Conservation (phyloP, 768 basidiomycete species). For the Hypholoma sublateritium region DNA sequence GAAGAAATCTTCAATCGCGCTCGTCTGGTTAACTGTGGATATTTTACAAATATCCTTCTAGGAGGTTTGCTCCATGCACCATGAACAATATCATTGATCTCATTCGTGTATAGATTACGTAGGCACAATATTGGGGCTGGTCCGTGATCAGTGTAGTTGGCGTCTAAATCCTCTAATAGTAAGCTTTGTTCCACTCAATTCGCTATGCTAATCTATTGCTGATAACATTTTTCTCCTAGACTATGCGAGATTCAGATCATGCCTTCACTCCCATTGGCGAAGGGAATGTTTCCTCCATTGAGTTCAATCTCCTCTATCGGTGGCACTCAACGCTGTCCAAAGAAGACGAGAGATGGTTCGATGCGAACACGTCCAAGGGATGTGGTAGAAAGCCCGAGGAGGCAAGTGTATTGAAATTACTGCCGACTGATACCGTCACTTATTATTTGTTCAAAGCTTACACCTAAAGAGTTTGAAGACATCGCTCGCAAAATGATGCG, state of each 20-base stretch:
- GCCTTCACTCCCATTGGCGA: constrained; percentile 43
- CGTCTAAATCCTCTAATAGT: constrained; percentile 24
- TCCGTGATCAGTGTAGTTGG: too few species aligned
- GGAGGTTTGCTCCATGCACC: background rate
- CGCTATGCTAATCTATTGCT: background rate
- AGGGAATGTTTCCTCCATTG: constrained; percentile 67
- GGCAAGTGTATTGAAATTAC: constrained; percentile 1
- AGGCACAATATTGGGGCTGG: constrained; percentile 18
- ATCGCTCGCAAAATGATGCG: too few species aligned
- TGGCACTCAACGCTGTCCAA: constrained; percentile 60
- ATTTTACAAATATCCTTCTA: background rate
- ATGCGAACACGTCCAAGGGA: constrained; percentile 38
- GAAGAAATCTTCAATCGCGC: constrained; percentile 63
- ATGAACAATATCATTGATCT: constrained; percentile 41
- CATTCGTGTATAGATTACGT: constrained; percentile 52
- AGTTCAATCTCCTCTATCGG: constrained; percentile 60
- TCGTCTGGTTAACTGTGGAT: constrained; percentile 45
- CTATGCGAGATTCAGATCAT: constrained; percentile 35
- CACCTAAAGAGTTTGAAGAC: too few species aligned
- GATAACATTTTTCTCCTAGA: constrained; percentile 9
- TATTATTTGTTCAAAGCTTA: background rate
- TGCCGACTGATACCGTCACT: background rate
- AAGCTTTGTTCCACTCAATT: constrained; percentile 25
- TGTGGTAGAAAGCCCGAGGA: constrained; percentile 31
- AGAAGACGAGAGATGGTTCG: constrained; percentile 52